Conservation (phyloP, 2,329 filamentous ascomycete species). For the Xylariaceae sp. region DNA sequence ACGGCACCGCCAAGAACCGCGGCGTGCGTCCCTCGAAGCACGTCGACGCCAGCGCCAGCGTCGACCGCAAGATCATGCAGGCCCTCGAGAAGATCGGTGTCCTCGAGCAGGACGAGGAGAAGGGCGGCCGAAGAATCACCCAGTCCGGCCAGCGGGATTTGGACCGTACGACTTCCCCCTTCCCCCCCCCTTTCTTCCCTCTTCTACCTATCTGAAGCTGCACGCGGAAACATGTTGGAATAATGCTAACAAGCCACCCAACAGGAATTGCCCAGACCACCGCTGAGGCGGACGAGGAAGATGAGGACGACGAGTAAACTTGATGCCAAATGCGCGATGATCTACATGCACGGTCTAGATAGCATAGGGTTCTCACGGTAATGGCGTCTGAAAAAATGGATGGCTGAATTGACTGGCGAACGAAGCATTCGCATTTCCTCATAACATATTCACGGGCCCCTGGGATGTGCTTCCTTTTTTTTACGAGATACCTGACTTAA, state of each 20-base stretch:
- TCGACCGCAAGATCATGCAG: slow-evolving; percentile 98
- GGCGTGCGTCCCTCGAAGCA: slow-evolving; percentile 89
- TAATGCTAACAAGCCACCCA: slow-evolving; percentile 10
- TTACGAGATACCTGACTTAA: neutral
- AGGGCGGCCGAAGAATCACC: slow-evolving; percentile 97
- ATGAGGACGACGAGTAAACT: slow-evolving; percentile 68
- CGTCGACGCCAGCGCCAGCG: slow-evolving; percentile 90
- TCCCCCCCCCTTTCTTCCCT: too few species aligned
- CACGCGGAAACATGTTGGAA: neutral
- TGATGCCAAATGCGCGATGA: slow-evolving; percentile 28
- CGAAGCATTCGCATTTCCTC: slow-evolving; percentile 21
- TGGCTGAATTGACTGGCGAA: slow-evolving; percentile 29
- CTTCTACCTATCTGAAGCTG: neutral
- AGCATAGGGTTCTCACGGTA: slow-evolving; percentile 34
- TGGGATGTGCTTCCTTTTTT: neutral
- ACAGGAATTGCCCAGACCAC: slow-evolving; percentile 78
- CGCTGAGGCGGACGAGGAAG: slow-evolving; percentile 70
- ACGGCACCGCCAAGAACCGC: slow-evolving; percentile 97
- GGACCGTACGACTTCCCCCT: slow-evolving; percentile 83
- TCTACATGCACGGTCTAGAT: slow-evolving; percentile 31
- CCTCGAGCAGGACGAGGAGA: slow-evolving; percentile 95
- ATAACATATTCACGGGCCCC: neutral
- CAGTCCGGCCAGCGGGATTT: slow-evolving; percentile 98
- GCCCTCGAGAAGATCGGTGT: slow-evolving; percentile 99
- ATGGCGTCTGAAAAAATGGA: slow-evolving; percentile 40